A percentile compares a stretch with the other conserved stretches of the same genome.
Evolutionary conservation across 805 yeast genomes (phyloP).

Genomic region (Hanseniaspora taiwanica): DNA sequence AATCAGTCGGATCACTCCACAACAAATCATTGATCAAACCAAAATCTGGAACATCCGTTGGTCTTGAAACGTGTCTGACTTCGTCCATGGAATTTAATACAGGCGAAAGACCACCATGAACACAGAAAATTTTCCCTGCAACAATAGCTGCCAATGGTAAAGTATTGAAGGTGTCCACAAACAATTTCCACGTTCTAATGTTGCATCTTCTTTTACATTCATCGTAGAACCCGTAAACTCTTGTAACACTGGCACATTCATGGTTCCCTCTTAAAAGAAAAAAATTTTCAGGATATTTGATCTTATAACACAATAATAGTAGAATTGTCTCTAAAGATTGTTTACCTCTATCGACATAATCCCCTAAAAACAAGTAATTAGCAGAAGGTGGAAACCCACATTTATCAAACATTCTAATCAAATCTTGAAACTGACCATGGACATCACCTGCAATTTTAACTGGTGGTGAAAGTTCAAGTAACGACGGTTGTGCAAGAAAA

Average conservation of each 20-base stretch:
- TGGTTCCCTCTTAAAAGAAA: conserved; percentile 91
- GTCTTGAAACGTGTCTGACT: conserved; percentile 55
- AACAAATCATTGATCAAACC: conserved; percentile 66
- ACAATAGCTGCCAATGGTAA: conserved; percentile 92
- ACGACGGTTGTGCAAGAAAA: conserved; percentile 54
- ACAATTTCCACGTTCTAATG: conserved; percentile 84
- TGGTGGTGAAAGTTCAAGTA: conserved; percentile 58
- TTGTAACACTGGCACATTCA: conserved; percentile 92
- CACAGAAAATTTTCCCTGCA: conserved; percentile 85
- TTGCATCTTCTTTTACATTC: conserved; percentile 91
- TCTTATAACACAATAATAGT: conserved; percentile 78
- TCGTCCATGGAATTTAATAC: conserved; percentile 47
- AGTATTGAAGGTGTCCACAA: conserved; percentile 90
- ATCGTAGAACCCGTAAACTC: conserved; percentile 95
- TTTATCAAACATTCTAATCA: conserved; percentile 78
- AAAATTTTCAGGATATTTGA: conserved; percentile 92
- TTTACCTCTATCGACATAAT: conserved; percentile 95
- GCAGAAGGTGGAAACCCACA: conserved; percentile 95
- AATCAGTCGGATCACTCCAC: conserved; percentile 71
- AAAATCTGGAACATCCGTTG: conserved; percentile 72
- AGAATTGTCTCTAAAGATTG: conserved; percentile 89
- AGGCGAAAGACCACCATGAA: conserved; percentile 78
- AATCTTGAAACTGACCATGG: conserved; percentile 91
- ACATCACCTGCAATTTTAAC: conserved; percentile 85
- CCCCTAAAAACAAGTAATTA: conserved; percentile 86